Evolutionary conservation across 2,329 filamentous ascomycete genomes (phyloP).

Genomic region (Diaporthe citrichinensis): DNA sequence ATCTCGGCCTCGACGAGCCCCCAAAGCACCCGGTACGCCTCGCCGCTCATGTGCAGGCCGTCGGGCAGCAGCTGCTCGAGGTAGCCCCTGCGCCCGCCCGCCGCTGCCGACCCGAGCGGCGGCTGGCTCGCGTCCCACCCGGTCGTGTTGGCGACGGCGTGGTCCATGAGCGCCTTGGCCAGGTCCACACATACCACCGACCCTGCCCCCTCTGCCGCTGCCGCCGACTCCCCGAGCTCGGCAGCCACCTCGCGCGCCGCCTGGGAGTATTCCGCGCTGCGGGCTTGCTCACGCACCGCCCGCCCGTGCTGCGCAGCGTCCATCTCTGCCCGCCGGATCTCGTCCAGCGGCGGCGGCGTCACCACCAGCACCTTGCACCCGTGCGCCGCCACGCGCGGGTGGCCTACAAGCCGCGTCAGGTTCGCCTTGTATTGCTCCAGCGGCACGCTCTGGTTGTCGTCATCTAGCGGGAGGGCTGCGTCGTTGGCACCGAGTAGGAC

Average conservation of each 20-base stretch:
- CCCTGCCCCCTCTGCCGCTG: slow-evolving; percentile 77
- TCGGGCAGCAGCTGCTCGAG: slow-evolving; percentile 68
- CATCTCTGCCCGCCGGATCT: slow-evolving; percentile 72
- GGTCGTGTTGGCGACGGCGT: slow-evolving; percentile 71
- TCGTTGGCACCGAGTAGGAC: slow-evolving; percentile 94
- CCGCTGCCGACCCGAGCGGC: slow-evolving; percentile 64
- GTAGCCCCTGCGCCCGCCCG: slow-evolving; percentile 64
- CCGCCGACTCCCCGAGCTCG: slow-evolving; percentile 74
- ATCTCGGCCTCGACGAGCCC: slow-evolving; percentile 64
- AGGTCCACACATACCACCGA: slow-evolving; percentile 83
- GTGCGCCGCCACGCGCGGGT: slow-evolving; percentile 79
- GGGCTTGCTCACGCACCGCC: slow-evolving; percentile 58
- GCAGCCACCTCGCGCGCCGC: slow-evolving; percentile 77
- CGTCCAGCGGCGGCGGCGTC: slow-evolving; percentile 86
- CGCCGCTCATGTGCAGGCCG: slow-evolving; percentile 69
- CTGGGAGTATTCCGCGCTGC: slow-evolving; percentile 70
- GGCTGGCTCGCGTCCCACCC: slow-evolving; percentile 66
- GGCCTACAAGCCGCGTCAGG: slow-evolving; percentile 77
- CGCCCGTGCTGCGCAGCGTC: slow-evolving; percentile 53
- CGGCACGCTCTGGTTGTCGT: slow-evolving; percentile 81
- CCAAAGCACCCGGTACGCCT: slow-evolving; percentile 68
- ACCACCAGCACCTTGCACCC: slow-evolving; percentile 81
- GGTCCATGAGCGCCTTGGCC: slow-evolving; percentile 82
- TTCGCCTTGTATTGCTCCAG: slow-evolving; percentile 83
- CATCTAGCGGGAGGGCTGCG: slow-evolving; percentile 75